A percentile compares a stretch with the other conserved stretches of the same genome.
These are phyloP conservation scores for Heliamphora pulchella DNA, from an alignment of 179 eudicot species.

Conservation along the genomic window DNA sequence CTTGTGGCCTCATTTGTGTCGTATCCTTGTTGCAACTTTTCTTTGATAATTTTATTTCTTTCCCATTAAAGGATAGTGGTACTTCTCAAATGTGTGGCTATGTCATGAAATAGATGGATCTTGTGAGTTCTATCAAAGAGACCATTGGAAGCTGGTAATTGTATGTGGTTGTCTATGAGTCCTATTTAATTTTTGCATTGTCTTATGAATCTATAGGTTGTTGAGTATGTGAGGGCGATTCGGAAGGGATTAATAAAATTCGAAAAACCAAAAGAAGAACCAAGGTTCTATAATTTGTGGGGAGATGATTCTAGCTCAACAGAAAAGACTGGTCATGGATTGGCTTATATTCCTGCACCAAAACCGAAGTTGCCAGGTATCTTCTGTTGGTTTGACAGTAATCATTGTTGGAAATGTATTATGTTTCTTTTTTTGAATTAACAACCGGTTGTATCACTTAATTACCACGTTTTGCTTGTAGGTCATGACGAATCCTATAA, in stretches of 20 bases:
- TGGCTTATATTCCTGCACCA: slow-evolving; percentile 88
- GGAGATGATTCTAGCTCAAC: slow-evolving; percentile 59
- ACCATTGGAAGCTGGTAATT: background rate
- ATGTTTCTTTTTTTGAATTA: background rate
- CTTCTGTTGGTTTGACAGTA: background rate
- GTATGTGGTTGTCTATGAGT: background rate
- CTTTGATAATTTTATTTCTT: background rate
- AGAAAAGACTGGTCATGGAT: slow-evolving; percentile 58
- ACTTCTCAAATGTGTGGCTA: background rate
- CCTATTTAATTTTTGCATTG: slow-evolving; percentile 1
- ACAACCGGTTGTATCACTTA: background rate
- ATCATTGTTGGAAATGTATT: background rate
- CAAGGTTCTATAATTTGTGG: slow-evolving; percentile 58
- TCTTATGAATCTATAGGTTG: slow-evolving; percentile 40
- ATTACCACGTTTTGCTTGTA: slow-evolving; percentile 21
- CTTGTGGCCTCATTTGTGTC: background rate
- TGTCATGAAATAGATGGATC: background rate
- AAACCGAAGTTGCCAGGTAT: slow-evolving; percentile 83
- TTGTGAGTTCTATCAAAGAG: background rate
- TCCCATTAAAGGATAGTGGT: background rate
- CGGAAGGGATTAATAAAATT: slow-evolving; percentile 79
- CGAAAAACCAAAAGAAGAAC: slow-evolving; percentile 82
- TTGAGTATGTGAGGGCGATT: slow-evolving; percentile 56
- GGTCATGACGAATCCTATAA: slow-evolving; percentile 95
- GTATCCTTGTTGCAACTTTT: background rate